Percentiles rank a stretch among this genome's conserved stretches.
phyloP scores from a whole-genome alignment of 176 grass and related monocot genomes.

The Hyparrhenia diplandra region DNA sequence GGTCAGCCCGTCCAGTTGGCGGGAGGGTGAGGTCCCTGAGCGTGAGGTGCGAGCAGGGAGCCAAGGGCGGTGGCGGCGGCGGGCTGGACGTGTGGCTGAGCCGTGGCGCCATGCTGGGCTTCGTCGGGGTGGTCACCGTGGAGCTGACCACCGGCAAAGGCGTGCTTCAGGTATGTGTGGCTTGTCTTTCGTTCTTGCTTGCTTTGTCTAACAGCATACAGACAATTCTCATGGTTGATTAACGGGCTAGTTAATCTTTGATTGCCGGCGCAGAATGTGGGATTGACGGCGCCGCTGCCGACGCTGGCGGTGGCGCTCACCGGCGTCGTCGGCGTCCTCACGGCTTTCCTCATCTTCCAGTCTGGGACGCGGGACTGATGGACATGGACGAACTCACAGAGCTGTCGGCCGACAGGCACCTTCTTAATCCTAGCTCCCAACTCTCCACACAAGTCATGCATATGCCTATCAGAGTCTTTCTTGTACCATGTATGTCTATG shows the following conservation, averaged over 20 bases:
- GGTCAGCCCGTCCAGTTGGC: background rate
- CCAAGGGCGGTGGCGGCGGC: constrained; percentile 23
- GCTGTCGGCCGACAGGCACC: background rate
- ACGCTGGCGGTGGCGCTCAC: constrained; percentile 59
- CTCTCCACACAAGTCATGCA: background rate
- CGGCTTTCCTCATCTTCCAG: constrained; percentile 73
- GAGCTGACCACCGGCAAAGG: constrained; percentile 76
- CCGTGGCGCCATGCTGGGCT: constrained; percentile 71
- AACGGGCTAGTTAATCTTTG: background rate
- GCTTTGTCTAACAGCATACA: background rate
- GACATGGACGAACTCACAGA: background rate
- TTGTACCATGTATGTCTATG: background rate
- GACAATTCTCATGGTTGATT: too few relatives aligned
- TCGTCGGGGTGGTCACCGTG: constrained; percentile 45
- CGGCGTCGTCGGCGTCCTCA: constrained; percentile 43
- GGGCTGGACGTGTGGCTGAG: constrained; percentile 77
- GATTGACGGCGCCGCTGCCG: constrained; percentile 50
- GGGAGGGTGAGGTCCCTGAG: constrained; percentile 31
- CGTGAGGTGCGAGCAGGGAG: constrained; percentile 63
- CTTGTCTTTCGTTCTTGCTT: background rate
- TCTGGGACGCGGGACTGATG: constrained; percentile 52
- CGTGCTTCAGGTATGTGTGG: constrained; percentile 46
- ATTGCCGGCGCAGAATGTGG: constrained; percentile 60
- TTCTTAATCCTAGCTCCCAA: background rate
- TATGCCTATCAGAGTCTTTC: background rate